Base-by-base conservation (phyloP, 345 rosid genomes). In the Eucalyptus marginata region DNA sequence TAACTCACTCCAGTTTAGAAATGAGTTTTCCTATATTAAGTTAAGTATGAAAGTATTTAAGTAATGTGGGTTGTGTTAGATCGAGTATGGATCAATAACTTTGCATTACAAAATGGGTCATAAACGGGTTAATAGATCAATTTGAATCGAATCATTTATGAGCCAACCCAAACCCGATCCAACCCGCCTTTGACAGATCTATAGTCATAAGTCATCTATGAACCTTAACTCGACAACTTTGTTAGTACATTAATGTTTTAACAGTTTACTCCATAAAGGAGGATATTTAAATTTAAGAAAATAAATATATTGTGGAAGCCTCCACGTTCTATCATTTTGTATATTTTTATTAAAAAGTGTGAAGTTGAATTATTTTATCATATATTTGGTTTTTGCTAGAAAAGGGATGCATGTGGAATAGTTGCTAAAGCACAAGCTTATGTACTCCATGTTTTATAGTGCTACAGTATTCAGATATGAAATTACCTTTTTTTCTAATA, bases 1-100 rank as follows among this genome's bases (percentile, higher is more conserved):
- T 52, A 52, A 0, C 0, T 52, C 2, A 52, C 1, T 52, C 58
- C 0, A 52, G 2, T 52, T 52, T 52, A 4, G 25, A 52, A 52
- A 20, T 52, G 58, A 2, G 25, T 52, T 52, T 52, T 52, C 25
- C 25, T 52, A 52, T 20, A 20, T 20, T 52, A 0, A 52, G 58
- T 52, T 52, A 52, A 52, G 58, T 8, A 20, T 7, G 58, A 52
- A 52, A 52, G 25, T 20, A 1, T 52, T 18, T 18, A 52, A 52
- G 58, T 52, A 52, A 52, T 52, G 7, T 52, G 58, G 0, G 58
- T 52, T 52, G 58, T 52, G 58, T 52, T 52, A 52, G 0, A 52
- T 52, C 3, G 58, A 10, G 10, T 52, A 52, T 3, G 10, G 5
- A 52, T 20, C 25, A 20, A 52, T 52, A 52, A 7, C 18, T 52